Evolutionary conservation across 306 rosid genomes (phyloP).

Genomic region (Pachyrhizus erosus): DNA sequence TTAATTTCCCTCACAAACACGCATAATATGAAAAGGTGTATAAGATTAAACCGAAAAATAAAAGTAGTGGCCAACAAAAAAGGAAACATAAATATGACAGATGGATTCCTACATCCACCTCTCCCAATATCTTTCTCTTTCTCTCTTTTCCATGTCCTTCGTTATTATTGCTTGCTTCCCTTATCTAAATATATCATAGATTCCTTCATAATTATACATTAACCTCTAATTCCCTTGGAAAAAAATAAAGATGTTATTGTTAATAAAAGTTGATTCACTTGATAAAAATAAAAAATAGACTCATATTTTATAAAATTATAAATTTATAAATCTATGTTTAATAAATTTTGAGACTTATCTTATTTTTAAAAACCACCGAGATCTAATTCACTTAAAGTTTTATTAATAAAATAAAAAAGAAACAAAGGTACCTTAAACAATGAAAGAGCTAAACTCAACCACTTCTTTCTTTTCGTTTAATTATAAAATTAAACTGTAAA

Average conservation of each 20-base stretch:
- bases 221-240: constrained; percentile 45
- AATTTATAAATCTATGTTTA: no score
- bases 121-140: constrained; percentile 29
- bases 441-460: background rate
- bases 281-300: no score
- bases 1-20: constrained; percentile 45
- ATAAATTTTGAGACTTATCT: no score
- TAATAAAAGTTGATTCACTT: no score
- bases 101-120: constrained; percentile 53
- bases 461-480: background rate
- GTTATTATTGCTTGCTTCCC: constrained; percentile 55
- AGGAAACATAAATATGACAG: constrained; percentile 53
- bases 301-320: no score
- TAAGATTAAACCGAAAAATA: background rate
- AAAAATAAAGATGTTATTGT: constrained; percentile 41
- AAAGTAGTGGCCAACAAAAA: constrained; percentile 50
- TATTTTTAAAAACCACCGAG: no score
- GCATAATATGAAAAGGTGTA: constrained; percentile 41
- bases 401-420: no score
- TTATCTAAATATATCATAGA: constrained; percentile 37
- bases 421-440: constrained; percentile 21
- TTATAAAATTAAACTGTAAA: background rate
- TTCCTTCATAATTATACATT: constrained; percentile 6
- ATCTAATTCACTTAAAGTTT: no score
- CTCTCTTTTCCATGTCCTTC: constrained; percentile 33